A percentile compares a stretch with the other conserved stretches of the same genome.
phyloP scores from a whole-genome alignment of 1,139 yeast genomes.

The Debaryomycetaceae sp. region DNA sequence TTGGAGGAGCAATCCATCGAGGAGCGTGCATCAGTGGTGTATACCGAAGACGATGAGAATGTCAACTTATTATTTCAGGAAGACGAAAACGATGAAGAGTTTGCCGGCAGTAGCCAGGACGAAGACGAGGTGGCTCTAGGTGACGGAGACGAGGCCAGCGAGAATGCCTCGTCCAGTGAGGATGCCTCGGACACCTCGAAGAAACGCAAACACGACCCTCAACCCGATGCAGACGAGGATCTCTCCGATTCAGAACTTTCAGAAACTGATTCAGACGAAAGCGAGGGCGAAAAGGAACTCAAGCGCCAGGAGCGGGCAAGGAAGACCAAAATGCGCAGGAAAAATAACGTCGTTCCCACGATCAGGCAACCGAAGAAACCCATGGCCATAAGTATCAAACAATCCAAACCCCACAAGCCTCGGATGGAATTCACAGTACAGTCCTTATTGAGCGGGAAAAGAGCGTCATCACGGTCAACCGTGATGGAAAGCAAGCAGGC shows the following conservation, averaged over 20 bases:
- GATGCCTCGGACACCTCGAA: constrained; percentile 5
- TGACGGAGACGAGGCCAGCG: constrained; percentile 14
- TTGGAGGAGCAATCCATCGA: constrained; percentile 52
- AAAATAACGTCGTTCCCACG: constrained; percentile 37
- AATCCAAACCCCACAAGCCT: constrained; percentile 8
- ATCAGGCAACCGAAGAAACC: constrained; percentile 35
- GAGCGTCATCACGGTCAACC: constrained; percentile 76
- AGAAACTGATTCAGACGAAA: constrained; percentile 48
- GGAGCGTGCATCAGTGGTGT: constrained; percentile 26
- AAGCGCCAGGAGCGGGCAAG: constrained; percentile 46
- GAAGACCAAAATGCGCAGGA: constrained; percentile 36
- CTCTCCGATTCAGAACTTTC: constrained; percentile 55
- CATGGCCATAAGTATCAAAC: constrained; percentile 12
- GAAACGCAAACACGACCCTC: constrained; percentile 12
- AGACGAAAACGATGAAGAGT: constrained; percentile 80
- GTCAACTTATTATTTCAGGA: constrained; percentile 76
- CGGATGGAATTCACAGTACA: constrained; percentile 35
- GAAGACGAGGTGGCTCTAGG: constrained; percentile 25
- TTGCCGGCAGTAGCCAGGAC: constrained; percentile 41
- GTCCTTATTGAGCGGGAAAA: constrained; percentile 46
- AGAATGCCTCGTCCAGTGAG: constrained; percentile 14
- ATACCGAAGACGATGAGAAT: constrained; percentile 65
- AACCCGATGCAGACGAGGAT: constrained; percentile 35
- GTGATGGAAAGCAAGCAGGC: constrained; percentile 78
- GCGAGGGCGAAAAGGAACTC: constrained; percentile 65